These are phyloP conservation scores for Millerozyma miso DNA, from an alignment of 805 yeast species.

Conservation along the genomic window DNA sequence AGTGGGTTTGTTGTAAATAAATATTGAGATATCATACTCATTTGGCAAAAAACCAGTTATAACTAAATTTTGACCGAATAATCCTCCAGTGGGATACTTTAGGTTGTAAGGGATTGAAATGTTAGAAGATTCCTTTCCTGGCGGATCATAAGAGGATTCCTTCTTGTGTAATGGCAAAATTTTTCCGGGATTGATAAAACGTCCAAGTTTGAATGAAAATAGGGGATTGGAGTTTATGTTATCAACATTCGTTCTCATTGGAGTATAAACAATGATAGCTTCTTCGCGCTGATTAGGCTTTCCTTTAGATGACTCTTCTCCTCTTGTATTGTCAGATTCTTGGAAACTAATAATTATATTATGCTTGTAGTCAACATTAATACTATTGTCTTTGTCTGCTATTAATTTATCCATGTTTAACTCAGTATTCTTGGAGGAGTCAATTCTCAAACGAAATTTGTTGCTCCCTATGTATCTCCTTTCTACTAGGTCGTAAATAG, in stretches of 20 bases:
- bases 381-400: slow-evolving; percentile 13
- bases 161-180: slow-evolving; percentile 23
- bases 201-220: slow-evolving; percentile 31
- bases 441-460: slow-evolving; percentile 14
- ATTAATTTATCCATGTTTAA: slow-evolving; percentile 8
- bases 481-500: slow-evolving; percentile 44
- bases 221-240: slow-evolving; percentile 25
- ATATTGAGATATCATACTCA: slow-evolving; percentile 45
- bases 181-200: slow-evolving; percentile 27
- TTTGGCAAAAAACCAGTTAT: slow-evolving; percentile 55
- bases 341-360: slow-evolving; percentile 31
- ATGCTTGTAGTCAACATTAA: slow-evolving; percentile 29
- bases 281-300: slow-evolving; percentile 12
- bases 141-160: slow-evolving; percentile 11
- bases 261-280: slow-evolving; percentile 32
- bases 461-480: slow-evolving; percentile 23
- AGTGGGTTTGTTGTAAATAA: slow-evolving; percentile 49
- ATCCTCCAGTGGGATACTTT: slow-evolving; percentile 54
- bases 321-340: slow-evolving; percentile 12
- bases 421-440: slow-evolving; percentile 12
- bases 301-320: slow-evolving; percentile 3
- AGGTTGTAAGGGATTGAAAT: slow-evolving; percentile 44
- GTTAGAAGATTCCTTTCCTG: slow-evolving; percentile 16
- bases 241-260: slow-evolving; percentile 14
- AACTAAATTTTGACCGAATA: slow-evolving; percentile 63